A percentile compares a stretch with the other conserved stretches of the same genome.
Conservation (phyloP, 805 yeast genomes). For the Myxozyma neglecta region DNA sequence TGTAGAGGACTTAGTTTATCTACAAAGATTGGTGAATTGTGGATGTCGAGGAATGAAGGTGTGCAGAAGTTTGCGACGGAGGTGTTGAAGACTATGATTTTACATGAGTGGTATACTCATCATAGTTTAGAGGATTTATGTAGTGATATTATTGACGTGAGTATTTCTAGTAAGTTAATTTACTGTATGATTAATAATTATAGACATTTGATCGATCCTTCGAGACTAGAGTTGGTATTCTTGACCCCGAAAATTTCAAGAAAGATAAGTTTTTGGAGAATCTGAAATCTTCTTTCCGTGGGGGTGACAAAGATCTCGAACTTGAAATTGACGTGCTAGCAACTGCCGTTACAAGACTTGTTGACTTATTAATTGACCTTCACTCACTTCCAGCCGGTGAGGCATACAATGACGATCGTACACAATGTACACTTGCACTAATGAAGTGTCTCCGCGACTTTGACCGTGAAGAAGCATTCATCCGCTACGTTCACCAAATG, state of each 20-base stretch:
- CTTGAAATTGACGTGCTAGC: conserved; percentile 49
- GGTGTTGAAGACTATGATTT: conserved; percentile 68
- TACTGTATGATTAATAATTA: not conserved
- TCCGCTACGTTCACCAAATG: conserved; percentile 74
- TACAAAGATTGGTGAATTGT: conserved; percentile 63
- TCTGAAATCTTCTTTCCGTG: conserved; percentile 52
- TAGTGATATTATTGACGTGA: conserved; percentile 23
- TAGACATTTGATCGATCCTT: conserved; percentile 65
- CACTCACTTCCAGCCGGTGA: conserved; percentile 74
- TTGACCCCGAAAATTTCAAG: conserved; percentile 57
- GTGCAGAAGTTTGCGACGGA: conserved; percentile 65
- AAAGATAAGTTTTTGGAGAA: conserved; percentile 55
- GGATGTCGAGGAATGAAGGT: conserved; percentile 62
- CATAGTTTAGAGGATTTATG: conserved; percentile 9
- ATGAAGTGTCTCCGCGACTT: conserved; percentile 75
- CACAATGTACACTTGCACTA: conserved; percentile 73
- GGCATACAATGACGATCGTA: conserved; percentile 84
- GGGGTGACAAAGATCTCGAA: conserved; percentile 55
- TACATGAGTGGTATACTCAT: conserved; percentile 62
- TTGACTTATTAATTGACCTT: conserved; percentile 64
- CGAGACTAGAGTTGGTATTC: conserved; percentile 48
- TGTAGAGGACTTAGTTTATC: conserved; percentile 37
- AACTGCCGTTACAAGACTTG: conserved; percentile 48
- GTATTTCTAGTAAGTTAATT: not conserved
- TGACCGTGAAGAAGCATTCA: conserved; percentile 74